Conservation (phyloP, 2,329 filamentous ascomycete species). For the Clathrospora elynae region DNA sequence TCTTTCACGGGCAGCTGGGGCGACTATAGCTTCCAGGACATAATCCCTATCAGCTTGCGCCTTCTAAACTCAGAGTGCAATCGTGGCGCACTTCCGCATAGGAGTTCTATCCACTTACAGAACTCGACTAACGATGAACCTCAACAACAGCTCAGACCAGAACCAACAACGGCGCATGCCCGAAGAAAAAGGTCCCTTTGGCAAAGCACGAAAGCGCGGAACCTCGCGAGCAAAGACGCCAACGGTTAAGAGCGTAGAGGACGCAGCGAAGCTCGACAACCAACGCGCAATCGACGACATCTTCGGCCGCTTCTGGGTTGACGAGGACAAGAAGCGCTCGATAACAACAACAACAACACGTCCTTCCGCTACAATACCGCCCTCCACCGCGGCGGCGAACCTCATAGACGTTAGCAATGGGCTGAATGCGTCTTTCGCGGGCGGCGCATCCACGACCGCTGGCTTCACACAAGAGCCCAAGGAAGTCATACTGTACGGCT, state of each 20-base stretch:
- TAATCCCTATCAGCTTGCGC: too few relatives aligned
- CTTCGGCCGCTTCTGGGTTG: constrained; percentile 47
- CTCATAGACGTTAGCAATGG: constrained; percentile 37
- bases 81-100: too few relatives aligned
- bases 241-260: constrained; percentile 63
- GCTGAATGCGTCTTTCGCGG: constrained; percentile 32
- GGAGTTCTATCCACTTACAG: constrained; percentile 1
- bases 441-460: constrained; percentile 43
- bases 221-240: constrained; percentile 61
- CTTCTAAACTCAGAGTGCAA: too few relatives aligned
- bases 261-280: constrained; percentile 54
- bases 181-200: constrained; percentile 67
- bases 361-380: constrained; percentile 29
- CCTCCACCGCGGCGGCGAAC: constrained; percentile 42
- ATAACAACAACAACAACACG: constrained; percentile 31
- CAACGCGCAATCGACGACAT: constrained; percentile 54
- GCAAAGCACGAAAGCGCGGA: constrained; percentile 55
- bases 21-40: too few relatives aligned
- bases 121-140: constrained; percentile 21
- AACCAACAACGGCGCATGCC: constrained; percentile 59
- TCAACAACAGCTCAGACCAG: constrained; percentile 44
- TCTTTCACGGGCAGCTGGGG: not conserved
- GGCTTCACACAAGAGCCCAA: constrained; percentile 62
- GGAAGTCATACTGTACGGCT: constrained; percentile 86
- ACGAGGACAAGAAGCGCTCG: constrained; percentile 38